Base-by-base conservation (phyloP, 768 basidiomycete species). In the Naganishia vishniacii region DNA sequence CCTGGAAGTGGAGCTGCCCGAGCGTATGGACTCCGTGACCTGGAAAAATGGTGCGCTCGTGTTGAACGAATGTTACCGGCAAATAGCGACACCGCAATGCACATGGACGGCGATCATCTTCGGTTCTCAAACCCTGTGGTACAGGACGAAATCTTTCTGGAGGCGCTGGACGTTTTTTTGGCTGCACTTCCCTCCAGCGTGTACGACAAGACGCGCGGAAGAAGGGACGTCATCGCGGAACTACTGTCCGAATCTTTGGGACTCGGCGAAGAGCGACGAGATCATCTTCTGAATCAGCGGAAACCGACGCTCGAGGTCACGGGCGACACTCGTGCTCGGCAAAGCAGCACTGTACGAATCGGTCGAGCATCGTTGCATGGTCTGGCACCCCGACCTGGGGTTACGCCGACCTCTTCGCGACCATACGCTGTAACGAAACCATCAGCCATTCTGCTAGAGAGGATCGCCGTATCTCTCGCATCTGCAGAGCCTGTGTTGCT, bases 371-470 rank as follows among this genome's bases (percentile, higher is more conserved):
- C 53, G 71, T 78, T 45, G 82, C 85, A 40, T 78, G 81, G 58
- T 18, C 65, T 68, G 34, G 67, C 62, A 0, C 58, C 60, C 11
- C 65, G 59, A 11, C 59, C 59, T 1, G 48, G 51, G 3, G 62
- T 29, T 25, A 28, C 47, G 28, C 41, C 37, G 12, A 15, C 51
- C 7, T 67, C 68, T 7, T 56, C 65, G 2, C 64, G 75, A 15
- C 90, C 88, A 0, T 99, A 92, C 71, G 92, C 88, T 0, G 79
- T 97, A 78, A 94, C 97, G 71, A 84, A 84, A 61, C 92, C 91
- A 0, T 91, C 91, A 0, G 78, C 88, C 0, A 78, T 83, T 31
- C 81, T 98, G 2, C 82, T 97, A 34, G 88, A 89, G 23, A 84
- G 89, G 16, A 86, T 98, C 40, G 84, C 85, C 2, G 85, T 84